Conservation (phyloP, 192 early-diverging fungal genomes). For the Rhizophagus sp. region DNA sequence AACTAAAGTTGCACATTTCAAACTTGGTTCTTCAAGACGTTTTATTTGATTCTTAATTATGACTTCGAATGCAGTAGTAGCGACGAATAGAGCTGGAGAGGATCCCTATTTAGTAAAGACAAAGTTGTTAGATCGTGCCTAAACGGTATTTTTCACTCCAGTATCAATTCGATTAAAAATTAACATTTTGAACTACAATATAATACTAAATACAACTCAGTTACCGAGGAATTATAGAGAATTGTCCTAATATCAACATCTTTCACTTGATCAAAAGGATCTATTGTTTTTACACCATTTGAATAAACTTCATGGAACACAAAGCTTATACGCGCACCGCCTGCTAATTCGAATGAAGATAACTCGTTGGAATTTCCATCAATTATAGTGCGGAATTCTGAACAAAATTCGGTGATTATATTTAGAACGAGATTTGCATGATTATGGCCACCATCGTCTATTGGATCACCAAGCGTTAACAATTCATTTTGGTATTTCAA, state of each 20-base stretch:
- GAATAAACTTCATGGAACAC: conserved; percentile 98
- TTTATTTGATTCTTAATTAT: conserved; percentile 99
- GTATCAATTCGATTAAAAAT: conserved; percentile 4
- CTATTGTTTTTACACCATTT: conserved; percentile 88
- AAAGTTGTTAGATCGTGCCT: background rate
- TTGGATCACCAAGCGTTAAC: conserved; percentile 85
- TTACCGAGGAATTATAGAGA: conserved; percentile 93
- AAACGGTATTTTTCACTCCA: background rate
- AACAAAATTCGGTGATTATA: conserved; percentile 99
- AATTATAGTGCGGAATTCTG: conserved; percentile 93
- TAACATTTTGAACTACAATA: background rate
- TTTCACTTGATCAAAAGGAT: conserved; percentile 99
- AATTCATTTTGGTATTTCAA: conserved; percentile 88
- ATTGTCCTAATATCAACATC: conserved; percentile 98
- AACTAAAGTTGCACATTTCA: conserved; percentile 93
- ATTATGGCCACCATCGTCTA: conserved; percentile 69
- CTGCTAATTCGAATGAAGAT: conserved; percentile 91
- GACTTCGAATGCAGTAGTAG: conserved; percentile 96
- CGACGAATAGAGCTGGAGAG: conserved; percentile 96
- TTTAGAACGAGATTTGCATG: conserved; percentile 91
- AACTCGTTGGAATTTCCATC: conserved; percentile 96
- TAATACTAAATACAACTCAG: background rate
- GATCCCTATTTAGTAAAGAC: conserved; percentile 62
- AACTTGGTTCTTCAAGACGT: conserved; percentile 94
- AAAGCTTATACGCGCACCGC: conserved; percentile 98